These are phyloP conservation scores for Castanospermum australe DNA, from an alignment of 306 rosid species.

Conservation along the genomic window DNA sequence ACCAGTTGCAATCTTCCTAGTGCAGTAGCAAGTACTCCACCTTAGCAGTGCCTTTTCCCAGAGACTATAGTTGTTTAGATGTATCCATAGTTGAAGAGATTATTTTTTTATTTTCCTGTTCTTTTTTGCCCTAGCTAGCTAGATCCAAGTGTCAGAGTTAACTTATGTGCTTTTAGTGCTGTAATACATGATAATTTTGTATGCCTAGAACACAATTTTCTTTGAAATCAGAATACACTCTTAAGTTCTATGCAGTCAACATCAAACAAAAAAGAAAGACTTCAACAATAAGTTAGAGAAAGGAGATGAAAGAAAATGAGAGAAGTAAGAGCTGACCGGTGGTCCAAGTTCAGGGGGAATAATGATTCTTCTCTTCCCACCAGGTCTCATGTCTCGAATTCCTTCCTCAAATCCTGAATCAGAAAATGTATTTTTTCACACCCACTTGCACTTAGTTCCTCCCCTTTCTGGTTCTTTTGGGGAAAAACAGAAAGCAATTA, in stretches of 20 bases:
- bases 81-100: background rate
- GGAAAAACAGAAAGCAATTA: background rate
- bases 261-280: background rate
- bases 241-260: background rate
- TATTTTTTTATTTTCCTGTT: background rate
- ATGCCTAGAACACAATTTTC: background rate
- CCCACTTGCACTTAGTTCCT: background rate
- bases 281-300: background rate
- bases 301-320: conserved; percentile 9
- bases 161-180: background rate
- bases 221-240: background rate
- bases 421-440: conserved; percentile 1
- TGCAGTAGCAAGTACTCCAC: too few relatives aligned
- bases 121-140: background rate
- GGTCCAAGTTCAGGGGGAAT: conserved; percentile 99
- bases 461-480: background rate
- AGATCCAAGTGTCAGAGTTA: background rate
- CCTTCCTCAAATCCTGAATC: conserved; percentile 97
- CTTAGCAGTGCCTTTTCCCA: background rate
- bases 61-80: background rate
- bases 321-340: conserved; percentile 63
- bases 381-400: conserved; percentile 85
- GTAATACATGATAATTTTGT: background rate
- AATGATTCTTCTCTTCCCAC: conserved; percentile 93
- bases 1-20: background rate